Evolutionary conservation across 495 filamentous ascomycete genomes (phyloP), one percentile per base, ranked within the genome.

Genomic region (Gamarada debralockiae): DNA sequence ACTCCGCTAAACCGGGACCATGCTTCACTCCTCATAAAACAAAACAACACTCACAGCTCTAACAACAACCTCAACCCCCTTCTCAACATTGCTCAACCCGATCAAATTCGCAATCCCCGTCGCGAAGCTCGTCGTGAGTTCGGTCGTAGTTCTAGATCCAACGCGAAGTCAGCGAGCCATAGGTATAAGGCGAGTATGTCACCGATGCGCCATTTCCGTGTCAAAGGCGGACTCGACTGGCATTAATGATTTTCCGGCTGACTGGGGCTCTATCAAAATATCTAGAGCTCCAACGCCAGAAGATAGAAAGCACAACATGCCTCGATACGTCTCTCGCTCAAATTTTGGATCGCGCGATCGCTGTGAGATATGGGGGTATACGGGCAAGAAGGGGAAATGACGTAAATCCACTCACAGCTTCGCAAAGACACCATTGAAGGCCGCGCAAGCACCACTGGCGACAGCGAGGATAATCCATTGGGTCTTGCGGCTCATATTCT

Each of bases 391-490:
- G 41, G 17, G 24, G 36, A 34, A 20, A 52, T 25, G 29, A 72
- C 79, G 62, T 1, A 4, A 45, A 27, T n/a, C n/a, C 27, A 29
- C 44, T n/a, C 76, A 95, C 89, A 98, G 73, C 68, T 97, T 98
- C 0, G 93, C 93, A 71, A 97, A 98, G 21, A 96, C 86, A 25
- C 93, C 92, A 61, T 98, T 98, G 59, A 93, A 81, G 31, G 91
- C 90, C 13, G 93, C 93, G 67, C 91, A 97, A 8, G 85, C 83
- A 31, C 93, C 93, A 66, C 87, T 93, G 34, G 88, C 82, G 31
- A 95, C 59, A 22, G 93, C 90, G 41, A 92, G 79, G 48, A 90
- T 65, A 52, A 97, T 77, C 93, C 93, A 98, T 47, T 76, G 72
- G 17, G 50, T 48, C 34, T 62, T 62, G 22, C 44, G 27, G 37